phyloP scores from a whole-genome alignment of 2,329 filamentous ascomycete genomes.

The Biscogniauxia mediterranea region DNA sequence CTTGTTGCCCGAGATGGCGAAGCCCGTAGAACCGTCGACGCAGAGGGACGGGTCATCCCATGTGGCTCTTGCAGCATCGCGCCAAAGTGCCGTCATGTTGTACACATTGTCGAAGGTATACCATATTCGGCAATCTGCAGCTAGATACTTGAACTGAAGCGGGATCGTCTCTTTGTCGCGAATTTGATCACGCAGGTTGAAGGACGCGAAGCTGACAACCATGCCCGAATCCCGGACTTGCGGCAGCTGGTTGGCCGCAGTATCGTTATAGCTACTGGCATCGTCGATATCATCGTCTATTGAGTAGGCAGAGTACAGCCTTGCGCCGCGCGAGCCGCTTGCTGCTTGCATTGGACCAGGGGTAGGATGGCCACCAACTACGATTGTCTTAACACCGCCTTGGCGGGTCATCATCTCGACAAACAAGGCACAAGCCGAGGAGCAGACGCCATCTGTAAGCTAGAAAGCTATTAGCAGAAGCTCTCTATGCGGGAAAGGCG shows the following conservation, averaged over 20 bases:
- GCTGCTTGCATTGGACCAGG: conserved; percentile 57
- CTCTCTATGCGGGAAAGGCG: conserved; percentile 1
- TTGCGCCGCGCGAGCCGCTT: conserved; percentile 62
- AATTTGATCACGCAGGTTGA: conserved; percentile 30
- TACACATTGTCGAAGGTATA: conserved; percentile 54
- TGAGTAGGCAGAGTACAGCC: conserved; percentile 22
- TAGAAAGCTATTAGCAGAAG: conserved; percentile 3
- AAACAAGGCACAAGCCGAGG: conserved; percentile 33
- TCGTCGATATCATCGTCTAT: conserved; percentile 16
- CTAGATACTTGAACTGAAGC: conserved; percentile 59
- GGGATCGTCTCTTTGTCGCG: conserved; percentile 33
- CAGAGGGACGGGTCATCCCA: conserved; percentile 11
- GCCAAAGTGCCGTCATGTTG: conserved; percentile 54
- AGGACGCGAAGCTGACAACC: conserved; percentile 8
- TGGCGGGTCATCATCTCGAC: conserved; percentile 31
- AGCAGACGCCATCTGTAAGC: conserved; percentile 32
- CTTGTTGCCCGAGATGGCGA: background rate
- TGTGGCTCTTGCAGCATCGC: conserved; percentile 35
- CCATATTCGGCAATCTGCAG: conserved; percentile 60
- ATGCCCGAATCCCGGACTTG: conserved; percentile 16
- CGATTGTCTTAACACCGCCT: conserved; percentile 34
- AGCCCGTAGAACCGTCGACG: conserved; percentile 15
- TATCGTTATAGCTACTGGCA: conserved; percentile 1
- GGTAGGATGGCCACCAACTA: conserved; percentile 53
- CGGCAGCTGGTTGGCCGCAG: background rate